Evolutionary conservation across 2,329 filamentous ascomycete genomes (phyloP).

Genomic region (Alternaria tenuissima): DNA sequence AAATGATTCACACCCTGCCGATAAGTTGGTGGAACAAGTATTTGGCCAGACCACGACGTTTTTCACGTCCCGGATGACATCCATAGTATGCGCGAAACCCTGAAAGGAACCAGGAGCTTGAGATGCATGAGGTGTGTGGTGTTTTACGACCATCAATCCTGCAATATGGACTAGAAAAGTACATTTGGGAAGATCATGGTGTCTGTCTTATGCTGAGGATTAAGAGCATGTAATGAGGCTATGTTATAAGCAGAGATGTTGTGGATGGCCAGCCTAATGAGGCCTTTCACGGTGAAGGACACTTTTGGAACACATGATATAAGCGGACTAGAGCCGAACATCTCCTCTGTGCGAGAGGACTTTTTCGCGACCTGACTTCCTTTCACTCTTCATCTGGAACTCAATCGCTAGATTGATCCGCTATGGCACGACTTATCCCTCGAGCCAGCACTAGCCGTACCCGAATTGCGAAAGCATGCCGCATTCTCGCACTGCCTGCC

Average conservation of each 20-base stretch:
- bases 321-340: not conserved
- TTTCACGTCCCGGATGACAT: not conserved
- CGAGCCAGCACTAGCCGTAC: not conserved
- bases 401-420: not conserved
- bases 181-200: not conserved
- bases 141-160: too few species aligned
- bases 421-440: not conserved
- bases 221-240: not conserved
- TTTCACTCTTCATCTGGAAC: not conserved
- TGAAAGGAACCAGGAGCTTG: not conserved
- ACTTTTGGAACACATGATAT: not conserved
- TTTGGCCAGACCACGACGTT: not conserved
- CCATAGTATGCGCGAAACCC: not conserved
- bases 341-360: not conserved
- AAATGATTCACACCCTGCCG: too few species aligned
- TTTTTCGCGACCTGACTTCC: not conserved
- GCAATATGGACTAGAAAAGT: not conserved
- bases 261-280: not conserved
- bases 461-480: not conserved
- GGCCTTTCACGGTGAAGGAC: not conserved
- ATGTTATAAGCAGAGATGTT: not conserved
- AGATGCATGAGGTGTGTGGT: not conserved
- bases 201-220: not conserved
- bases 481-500: constrained; percentile 1
- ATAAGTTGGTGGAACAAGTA: not conserved